Percentiles rank a stretch among this genome's conserved stretches.
Conservation (phyloP, 306 rosid species). For the Oxytropis ochrocephala region DNA sequence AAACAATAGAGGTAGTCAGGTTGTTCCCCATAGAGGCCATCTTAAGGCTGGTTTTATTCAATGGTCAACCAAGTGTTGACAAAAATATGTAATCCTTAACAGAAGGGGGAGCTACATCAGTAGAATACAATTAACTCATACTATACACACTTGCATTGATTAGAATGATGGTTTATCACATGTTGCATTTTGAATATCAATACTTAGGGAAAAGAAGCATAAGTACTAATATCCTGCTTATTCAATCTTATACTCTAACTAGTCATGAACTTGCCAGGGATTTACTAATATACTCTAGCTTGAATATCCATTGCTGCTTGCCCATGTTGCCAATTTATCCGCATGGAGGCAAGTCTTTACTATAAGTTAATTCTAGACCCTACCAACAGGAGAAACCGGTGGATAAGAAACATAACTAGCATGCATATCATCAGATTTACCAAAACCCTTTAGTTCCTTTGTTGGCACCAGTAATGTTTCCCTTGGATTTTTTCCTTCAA, state of each 20-base stretch:
- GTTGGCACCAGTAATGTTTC: constrained; percentile 29
- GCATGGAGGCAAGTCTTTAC: background rate
- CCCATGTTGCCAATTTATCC: background rate
- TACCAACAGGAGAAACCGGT: constrained; percentile 29
- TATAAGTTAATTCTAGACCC: constrained; percentile 22
- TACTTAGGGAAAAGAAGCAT: constrained; percentile 2
- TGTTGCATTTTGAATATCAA: constrained; percentile 18
- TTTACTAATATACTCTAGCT: too few relatives aligned
- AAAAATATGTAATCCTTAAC: background rate
- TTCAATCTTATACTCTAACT: background rate
- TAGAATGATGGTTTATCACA: constrained; percentile 20
- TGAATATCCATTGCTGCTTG: constrained; percentile 23
- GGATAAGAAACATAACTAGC: constrained; percentile 26
- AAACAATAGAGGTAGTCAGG: background rate
- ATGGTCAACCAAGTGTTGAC: background rate
- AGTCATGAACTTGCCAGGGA: background rate
- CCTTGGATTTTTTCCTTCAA: constrained; percentile 37
- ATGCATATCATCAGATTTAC: constrained; percentile 24
- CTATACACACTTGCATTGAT: constrained; percentile 43
- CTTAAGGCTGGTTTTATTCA: background rate
- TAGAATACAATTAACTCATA: constrained; percentile 25
- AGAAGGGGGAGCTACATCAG: background rate
- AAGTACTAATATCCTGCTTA: constrained; percentile 2
- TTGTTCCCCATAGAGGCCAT: background rate
- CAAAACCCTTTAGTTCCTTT: constrained; percentile 30